Evolutionary conservation across 2,329 filamentous ascomycete species (phyloP), one percentile per base, ranked within the genome.

Genomic region (Diaporthe sp.): DNA sequence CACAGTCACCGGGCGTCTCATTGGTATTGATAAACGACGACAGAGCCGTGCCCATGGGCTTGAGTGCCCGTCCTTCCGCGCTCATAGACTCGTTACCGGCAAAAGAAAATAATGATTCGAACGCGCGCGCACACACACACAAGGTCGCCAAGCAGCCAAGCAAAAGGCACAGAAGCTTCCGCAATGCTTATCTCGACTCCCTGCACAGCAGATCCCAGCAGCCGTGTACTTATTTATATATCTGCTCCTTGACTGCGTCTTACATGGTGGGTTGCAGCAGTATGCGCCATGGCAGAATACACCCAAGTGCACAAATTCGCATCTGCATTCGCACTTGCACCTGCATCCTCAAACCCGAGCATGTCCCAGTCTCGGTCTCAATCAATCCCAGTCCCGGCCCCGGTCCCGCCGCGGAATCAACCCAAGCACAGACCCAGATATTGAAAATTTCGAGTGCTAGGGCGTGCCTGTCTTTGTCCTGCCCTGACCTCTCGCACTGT

Each of bases 161-260:
- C 47, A 44, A 56, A 30, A 47, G 25, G n/a, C 30, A 27, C 42
- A 27, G 19, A 39, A n/a, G 42, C 56, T 30, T 25, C 69, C 69
- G 27, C 42, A 61, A 37, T 71, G 69, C 71, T 73, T 73, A 68
- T 73, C 71, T 73, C 61, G 71, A 68, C 61, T 39, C 50, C 71
- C 58, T 68, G 42, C 35, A 37, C 7, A 10, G n/a, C 10, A 35
- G 35, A 44, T 27, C 50, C 47, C 4, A 12, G 12, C 2, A 37
- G 37, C 12, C 4, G 32, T n/a, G 32, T 35, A 35, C 9, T 5
- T 35, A 35, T 35, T 5, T 5, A 35, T 9, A 35, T 4, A 9
- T 35, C 32, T 35, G 9, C 32, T 35, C 32, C 32, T 9, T 35
- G 32, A 35, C 9, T 9, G 32, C 32, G 37, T 37, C 37, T 37